Evolutionary conservation across 768 basidiomycete genomes (phyloP).

Genomic region (Serpula lacrymans): DNA sequence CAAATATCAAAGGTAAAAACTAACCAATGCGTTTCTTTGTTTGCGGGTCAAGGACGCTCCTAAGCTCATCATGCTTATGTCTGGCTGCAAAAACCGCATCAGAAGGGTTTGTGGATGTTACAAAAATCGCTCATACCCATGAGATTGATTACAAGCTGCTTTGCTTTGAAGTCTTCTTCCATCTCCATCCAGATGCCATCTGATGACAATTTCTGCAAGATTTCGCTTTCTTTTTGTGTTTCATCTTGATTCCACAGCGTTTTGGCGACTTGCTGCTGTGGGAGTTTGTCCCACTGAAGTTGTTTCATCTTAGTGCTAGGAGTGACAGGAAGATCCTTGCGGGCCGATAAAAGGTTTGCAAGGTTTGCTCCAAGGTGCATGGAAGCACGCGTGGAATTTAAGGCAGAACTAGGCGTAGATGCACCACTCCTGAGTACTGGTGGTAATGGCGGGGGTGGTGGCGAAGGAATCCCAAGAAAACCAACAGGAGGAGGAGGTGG

Average conservation of each 20-base stretch:
- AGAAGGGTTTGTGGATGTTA: background rate
- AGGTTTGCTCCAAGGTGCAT: constrained; percentile 57
- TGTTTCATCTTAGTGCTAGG: constrained; percentile 95
- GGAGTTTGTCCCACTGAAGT: constrained; percentile 98
- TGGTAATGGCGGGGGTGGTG: constrained; percentile 36
- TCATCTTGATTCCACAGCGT: constrained; percentile 83
- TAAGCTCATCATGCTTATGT: constrained; percentile 84
- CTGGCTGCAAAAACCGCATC: constrained; percentile 44
- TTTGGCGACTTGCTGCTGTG: constrained; percentile 77
- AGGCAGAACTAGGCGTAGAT: constrained; percentile 36
- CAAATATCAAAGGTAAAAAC: constrained; percentile 26
- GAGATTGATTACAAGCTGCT: constrained; percentile 87
- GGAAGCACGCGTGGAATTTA: constrained; percentile 55
- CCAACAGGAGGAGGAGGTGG: constrained; percentile 37
- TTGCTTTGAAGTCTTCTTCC: constrained; percentile 97
- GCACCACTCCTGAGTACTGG: constrained; percentile 22
- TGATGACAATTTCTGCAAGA: constrained; percentile 74
- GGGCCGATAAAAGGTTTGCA: constrained; percentile 52
- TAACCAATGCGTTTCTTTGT: constrained; percentile 92
- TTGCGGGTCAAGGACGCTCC: constrained; percentile 86
- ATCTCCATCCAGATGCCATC: constrained; percentile 94
- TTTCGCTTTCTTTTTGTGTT: constrained; percentile 65
- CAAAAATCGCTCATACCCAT: constrained; percentile 55
- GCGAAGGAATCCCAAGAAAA: constrained; percentile 25
- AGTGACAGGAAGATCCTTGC: constrained; percentile 83